A percentile compares a stretch with the other conserved stretches of the same genome.
These are phyloP conservation scores for Potentilla sterilis DNA, from an alignment of 306 rosid species.

Conservation along the genomic window DNA sequence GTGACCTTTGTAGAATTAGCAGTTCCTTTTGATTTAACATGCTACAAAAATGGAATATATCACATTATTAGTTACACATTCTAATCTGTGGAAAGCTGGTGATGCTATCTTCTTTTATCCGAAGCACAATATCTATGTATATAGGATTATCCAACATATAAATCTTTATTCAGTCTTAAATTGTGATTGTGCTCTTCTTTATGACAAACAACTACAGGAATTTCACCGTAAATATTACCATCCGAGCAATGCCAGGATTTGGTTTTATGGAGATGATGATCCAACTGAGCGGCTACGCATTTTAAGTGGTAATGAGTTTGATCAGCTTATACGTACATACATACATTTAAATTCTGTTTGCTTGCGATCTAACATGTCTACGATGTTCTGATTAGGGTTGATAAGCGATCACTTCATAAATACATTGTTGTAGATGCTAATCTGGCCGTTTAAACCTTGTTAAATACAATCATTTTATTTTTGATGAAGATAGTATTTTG, in stretches of 20 bases:
- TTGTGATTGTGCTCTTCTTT: conserved; percentile 8
- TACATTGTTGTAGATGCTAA: neutral
- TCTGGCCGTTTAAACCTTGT: neutral
- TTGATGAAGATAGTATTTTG: neutral
- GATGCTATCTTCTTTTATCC: neutral
- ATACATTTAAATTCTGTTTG: neutral
- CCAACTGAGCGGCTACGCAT: conserved; percentile 84
- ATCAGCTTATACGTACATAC: conserved; percentile 3
- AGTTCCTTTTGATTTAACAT: neutral
- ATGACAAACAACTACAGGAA: conserved; percentile 56
- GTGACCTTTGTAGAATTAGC: neutral
- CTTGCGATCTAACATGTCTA: neutral
- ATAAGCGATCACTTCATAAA: neutral
- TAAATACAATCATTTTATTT: neutral
- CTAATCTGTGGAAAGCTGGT: too few species aligned
- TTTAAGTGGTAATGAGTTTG: conserved; percentile 56
- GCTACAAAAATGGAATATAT: neutral
- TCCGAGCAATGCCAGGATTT: conserved; percentile 89
- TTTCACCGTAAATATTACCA: conserved; percentile 91
- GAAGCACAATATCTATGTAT: neutral
- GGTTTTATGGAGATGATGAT: conserved; percentile 99
- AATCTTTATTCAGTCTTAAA: neutral
- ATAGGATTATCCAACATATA: neutral
- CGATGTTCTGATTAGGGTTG: neutral
- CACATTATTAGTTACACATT: neutral